phyloP scores from a whole-genome alignment of 441 rosid genomes.

The Populus hybrid region DNA sequence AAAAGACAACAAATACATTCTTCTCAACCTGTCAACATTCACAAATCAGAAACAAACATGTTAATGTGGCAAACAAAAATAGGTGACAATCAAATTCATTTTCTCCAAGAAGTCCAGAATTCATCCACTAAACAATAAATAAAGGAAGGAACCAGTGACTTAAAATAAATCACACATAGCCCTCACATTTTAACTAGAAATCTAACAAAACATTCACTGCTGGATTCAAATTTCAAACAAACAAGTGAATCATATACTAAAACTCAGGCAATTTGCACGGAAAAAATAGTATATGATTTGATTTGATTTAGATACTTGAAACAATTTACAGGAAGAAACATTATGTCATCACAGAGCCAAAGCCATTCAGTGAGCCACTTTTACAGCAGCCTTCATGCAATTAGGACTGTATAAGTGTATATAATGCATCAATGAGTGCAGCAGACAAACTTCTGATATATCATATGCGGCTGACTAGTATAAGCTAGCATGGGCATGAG shows the following conservation, averaged over 20 bases:
- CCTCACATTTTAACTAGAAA: constrained; percentile 3
- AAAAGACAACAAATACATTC: constrained; percentile 78
- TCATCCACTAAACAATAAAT: background rate
- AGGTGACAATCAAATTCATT: background rate
- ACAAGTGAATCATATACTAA: background rate
- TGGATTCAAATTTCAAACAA: background rate
- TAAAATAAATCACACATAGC: background rate
- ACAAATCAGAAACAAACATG: constrained; percentile 22
- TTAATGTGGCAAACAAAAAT: constrained; percentile 12
- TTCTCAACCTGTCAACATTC: constrained; percentile 62
- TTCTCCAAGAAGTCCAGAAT: constrained; percentile 3
- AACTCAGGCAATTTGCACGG: background rate
- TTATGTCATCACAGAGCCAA: constrained; percentile 4
- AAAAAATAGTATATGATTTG: background rate
- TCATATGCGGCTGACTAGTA: background rate
- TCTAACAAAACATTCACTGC: background rate
- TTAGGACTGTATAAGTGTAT: background rate
- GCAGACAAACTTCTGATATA: background rate
- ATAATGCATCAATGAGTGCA: background rate
- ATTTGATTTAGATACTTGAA: background rate
- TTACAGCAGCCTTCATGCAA: background rate
- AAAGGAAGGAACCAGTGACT: background rate
- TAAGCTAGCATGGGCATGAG: background rate
- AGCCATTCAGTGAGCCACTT: background rate
- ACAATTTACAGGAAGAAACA: background rate